Evolutionary conservation across 768 basidiomycete species (phyloP), one percentile per base, ranked within the genome.

Genomic region (Phanerochaete carnosa): DNA sequence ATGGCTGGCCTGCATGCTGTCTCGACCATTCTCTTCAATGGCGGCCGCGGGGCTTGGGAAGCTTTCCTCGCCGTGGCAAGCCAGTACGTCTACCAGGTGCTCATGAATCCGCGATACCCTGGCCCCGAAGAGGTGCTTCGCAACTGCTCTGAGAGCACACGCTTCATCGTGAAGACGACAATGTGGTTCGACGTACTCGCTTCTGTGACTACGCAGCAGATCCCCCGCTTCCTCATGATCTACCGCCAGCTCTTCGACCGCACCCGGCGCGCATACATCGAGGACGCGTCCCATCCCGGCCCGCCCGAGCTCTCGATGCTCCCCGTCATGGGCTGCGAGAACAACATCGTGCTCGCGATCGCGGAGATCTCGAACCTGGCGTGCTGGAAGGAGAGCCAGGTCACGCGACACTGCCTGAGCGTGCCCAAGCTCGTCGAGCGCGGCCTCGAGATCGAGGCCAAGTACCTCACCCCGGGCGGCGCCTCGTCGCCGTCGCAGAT

Each of bases 131-230:
- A 78, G 51, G 79, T 80, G 7, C 77, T 90, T 13, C 60, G 76
- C 33, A 58, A 62, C 16, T 84, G 81, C 65, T 64, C 69, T 23
- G 80, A 77, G 77, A 84, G 76, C 74, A 80, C 76, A 71, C 82
- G 74, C 37, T 92, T 92, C 73, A 86, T 93, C 69, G 80, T 92
- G 74, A 91, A 91, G 72, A 88, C 91, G 28, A 85, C 89, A 16
- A 85, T 93, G 58, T 94, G 92, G 92, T 92, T 93, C 71, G 92
- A 94, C 70, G 89, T 93, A 35, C 79, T 93, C 55, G 90, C 89
- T 7, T 84, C 87, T 1, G 81, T 88, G 54, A 90, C 90, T n/a
- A 85, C 82, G n/a, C 76, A 80, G 62, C 66, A 79, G 63, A 65
- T 74, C 2, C 90, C 92, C 11, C 76, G 76, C 51, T 86, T 92